Evolutionary conservation across 75 land plant species (phyloP).

Genomic region (Isoetes taiwanensis): DNA sequence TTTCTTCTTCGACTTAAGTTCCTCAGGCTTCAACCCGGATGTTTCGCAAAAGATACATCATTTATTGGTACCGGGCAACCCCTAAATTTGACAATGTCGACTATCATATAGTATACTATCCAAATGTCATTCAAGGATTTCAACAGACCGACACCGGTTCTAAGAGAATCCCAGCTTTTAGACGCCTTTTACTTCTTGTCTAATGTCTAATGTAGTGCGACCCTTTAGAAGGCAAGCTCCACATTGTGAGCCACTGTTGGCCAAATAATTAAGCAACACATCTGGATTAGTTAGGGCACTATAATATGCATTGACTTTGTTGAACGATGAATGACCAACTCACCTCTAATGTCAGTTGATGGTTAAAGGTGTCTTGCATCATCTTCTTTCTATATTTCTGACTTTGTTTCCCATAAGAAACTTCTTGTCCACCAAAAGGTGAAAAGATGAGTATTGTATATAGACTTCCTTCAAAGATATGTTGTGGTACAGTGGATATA

Average conservation of each 20-base stretch:
- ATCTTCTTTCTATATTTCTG: neutral
- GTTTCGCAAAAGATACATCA: conserved; percentile 3
- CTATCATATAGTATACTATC: too few relatives aligned
- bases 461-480: conserved; percentile 58
- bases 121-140: too few relatives aligned
- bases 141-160: neutral
- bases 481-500: conserved; percentile 53
- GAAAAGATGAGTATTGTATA: conserved; percentile 62
- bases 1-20: neutral
- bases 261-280: too few relatives aligned
- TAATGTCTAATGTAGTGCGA: conserved; percentile 74
- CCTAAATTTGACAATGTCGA: too few relatives aligned
- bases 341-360: conserved; percentile 60
- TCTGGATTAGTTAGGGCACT: too few relatives aligned
- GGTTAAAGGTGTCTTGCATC: neutral
- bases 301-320: too few relatives aligned
- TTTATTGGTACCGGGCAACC: too few relatives aligned
- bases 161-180: conserved; percentile 19
- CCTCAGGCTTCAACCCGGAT: neutral
- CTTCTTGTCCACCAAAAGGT: conserved; percentile 22
- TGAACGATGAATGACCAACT: too few relatives aligned
- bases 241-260: conserved; percentile 99
- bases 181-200: conserved; percentile 48
- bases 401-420: conserved; percentile 2
- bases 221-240: conserved; percentile 92